Evolutionary conservation across 108 stramenopile species (phyloP).

Genomic region (Nitzschia sp.): DNA sequence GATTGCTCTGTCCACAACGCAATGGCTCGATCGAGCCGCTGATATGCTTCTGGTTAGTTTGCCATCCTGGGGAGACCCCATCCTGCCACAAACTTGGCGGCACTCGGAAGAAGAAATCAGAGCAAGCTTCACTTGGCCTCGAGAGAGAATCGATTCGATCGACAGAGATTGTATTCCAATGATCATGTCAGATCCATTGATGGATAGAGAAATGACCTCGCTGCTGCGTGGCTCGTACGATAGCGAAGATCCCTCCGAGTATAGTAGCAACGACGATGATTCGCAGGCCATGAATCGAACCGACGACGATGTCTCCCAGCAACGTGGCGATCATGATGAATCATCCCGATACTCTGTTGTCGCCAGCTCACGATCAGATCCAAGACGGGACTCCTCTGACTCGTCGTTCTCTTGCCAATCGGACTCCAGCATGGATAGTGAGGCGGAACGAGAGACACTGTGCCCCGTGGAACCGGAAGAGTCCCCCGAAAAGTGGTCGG

Average conservation of each 20-base stretch:
- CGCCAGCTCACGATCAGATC: background rate
- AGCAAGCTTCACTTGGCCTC: background rate
- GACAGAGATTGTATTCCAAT: background rate
- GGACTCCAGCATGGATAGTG: background rate
- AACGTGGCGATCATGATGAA: background rate
- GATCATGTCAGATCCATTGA: background rate
- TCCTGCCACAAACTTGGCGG: conserved; percentile 4
- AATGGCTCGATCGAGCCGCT: background rate
- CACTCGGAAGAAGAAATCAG: conserved; percentile 1
- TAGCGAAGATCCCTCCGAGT: background rate
- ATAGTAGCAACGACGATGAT: background rate
- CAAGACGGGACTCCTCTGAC: background rate
- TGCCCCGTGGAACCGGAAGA: background rate
- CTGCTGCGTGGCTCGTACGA: background rate
- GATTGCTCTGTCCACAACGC: background rate
- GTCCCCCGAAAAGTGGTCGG: background rate
- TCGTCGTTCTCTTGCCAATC: background rate
- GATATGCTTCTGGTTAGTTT: background rate
- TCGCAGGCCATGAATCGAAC: background rate
- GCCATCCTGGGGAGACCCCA: background rate
- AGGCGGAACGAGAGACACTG: background rate
- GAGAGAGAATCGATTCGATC: background rate
- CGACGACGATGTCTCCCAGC: background rate
- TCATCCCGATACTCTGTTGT: background rate
- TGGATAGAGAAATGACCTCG: background rate